These are phyloP conservation scores for Rhizopus sp. DNA, from an alignment of 371 early-diverging fungal genomes.

Conservation along the genomic window DNA sequence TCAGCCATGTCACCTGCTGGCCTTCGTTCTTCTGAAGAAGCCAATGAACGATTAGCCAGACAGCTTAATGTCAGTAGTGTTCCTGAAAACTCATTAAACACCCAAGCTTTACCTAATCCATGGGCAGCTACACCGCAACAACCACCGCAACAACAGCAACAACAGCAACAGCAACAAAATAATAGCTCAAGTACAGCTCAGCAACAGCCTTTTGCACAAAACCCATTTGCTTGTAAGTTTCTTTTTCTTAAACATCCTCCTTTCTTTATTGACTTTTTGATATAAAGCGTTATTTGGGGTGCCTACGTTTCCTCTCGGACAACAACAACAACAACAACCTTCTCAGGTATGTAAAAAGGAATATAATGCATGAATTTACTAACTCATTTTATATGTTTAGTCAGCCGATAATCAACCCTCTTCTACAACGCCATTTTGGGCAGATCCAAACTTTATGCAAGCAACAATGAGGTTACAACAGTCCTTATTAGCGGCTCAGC, in stretches of 20 bases:
- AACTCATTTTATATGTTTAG: not conserved
- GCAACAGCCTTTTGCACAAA: slow-evolving; percentile 13
- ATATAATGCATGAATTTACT: not conserved
- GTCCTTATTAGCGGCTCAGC: slow-evolving; percentile 29
- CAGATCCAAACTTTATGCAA: slow-evolving; percentile 50
- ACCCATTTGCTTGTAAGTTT: slow-evolving; percentile 51
- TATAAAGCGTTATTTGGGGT: slow-evolving; percentile 23
- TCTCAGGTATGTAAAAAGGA: slow-evolving; percentile 7
- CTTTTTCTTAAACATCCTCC: not conserved
- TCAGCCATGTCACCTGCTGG: slow-evolving; percentile 39
- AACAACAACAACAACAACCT: slow-evolving; percentile 36
- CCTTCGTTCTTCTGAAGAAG: slow-evolving; percentile 60
- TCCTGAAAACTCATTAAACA: slow-evolving; percentile 68
- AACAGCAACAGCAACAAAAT: slow-evolving; percentile 1
- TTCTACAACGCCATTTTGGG: slow-evolving; percentile 39
- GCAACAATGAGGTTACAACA: slow-evolving; percentile 44
- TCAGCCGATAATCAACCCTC: slow-evolving; percentile 12
- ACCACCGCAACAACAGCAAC: slow-evolving; percentile 6
- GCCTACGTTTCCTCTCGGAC: slow-evolving; percentile 38
- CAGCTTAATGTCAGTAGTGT: slow-evolving; percentile 64
- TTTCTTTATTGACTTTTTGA: slow-evolving; percentile 5
- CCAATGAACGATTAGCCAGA: slow-evolving; percentile 68
- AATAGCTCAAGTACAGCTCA: slow-evolving; percentile 4
- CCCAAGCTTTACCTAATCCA: slow-evolving; percentile 84
- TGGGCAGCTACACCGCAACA: slow-evolving; percentile 50